Base-by-base conservation (phyloP, 2,329 filamentous ascomycete genomes). In the Shiraia bambusicola region DNA sequence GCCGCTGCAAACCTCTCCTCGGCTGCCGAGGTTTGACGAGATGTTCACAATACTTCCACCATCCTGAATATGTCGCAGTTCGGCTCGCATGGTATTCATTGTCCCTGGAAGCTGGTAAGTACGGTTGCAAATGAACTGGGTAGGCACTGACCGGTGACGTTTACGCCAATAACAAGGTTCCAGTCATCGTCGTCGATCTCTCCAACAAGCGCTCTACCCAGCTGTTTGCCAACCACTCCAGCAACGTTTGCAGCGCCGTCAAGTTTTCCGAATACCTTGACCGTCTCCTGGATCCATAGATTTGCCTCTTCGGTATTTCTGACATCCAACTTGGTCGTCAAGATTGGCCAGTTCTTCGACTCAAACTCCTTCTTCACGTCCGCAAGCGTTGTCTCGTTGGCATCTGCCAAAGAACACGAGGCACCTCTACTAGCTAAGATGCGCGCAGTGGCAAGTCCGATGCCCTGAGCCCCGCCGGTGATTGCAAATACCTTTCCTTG, bases 1-100 rank as follows among this genome's bases (percentile, higher is more conserved):
- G 24, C 61, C 59, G 15, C 50, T 57, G 12, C 62, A 58, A 10
- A 57, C 19, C 47, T 57, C 69, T 63, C 73, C 74, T 43, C 71
- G 68, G 2, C 73, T 54, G 6, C 79, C 78, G 30, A 76, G 75
- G 28, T 76, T 75, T 28, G 74, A 79, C 22, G 74, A 69, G 14
- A 77, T 69, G 47, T 71, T 70, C 3, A 72, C 69, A 27, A 72
- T 68, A 3, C 58, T 55, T 2, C 64, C 65, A 1, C 52, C 47
- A 34, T 63, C 54, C 7, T 50, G 53, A 26, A 80, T 71, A 32
- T 70, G 69, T 1, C 49, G 52, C 12, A 71, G 40, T 38, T 72
- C 63, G 2, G 65, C 63, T 35, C 64, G 52, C 29, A 71, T 28
- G 24, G 59, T 70, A 19, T 67, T 63, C 61, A 71, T 60, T 22